phyloP scores from a whole-genome alignment of 2,329 filamentous ascomycete species.

The Arthroderma uncinatum region DNA sequence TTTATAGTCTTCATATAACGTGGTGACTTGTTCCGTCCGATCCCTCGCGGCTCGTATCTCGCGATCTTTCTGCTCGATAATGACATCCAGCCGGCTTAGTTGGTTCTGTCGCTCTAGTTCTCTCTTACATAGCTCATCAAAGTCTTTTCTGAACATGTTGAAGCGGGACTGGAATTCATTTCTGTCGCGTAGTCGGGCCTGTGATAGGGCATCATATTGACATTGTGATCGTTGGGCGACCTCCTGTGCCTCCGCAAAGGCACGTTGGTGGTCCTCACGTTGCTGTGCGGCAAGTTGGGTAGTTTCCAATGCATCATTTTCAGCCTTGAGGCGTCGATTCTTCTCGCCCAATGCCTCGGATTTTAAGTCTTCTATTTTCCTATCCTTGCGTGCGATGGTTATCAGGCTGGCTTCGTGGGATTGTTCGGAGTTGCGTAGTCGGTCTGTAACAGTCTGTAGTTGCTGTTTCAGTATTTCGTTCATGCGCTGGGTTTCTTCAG shows the following conservation, averaged over 20 bases:
- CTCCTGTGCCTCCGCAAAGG: conserved; percentile 30
- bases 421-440: conserved; percentile 35
- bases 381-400: conserved; percentile 38
- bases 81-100: conserved; percentile 32
- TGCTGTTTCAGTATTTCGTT: conserved; percentile 38
- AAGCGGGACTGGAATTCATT: conserved; percentile 31
- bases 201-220: conserved; percentile 36
- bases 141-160: conserved; percentile 27
- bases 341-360: conserved; percentile 34
- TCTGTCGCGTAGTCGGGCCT: conserved; percentile 31
- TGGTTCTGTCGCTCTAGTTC: conserved; percentile 29
- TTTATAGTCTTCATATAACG: conserved; percentile 34
- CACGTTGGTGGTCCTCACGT: conserved; percentile 31
- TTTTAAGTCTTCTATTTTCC: conserved; percentile 38
- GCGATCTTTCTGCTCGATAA: conserved; percentile 37
- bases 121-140: conserved; percentile 25
- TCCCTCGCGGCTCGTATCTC: conserved; percentile 33
- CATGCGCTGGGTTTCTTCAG: conserved; percentile 37
- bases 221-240: conserved; percentile 29
- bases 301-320: conserved; percentile 29
- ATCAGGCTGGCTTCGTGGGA: conserved; percentile 38
- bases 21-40: conserved; percentile 30
- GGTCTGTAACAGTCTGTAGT: conserved; percentile 36
- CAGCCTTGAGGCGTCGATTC: conserved; percentile 30
- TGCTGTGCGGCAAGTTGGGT: conserved; percentile 31